Conservation (phyloP, 495 filamentous ascomycete genomes). For the Geopyxis carbonaria region DNA sequence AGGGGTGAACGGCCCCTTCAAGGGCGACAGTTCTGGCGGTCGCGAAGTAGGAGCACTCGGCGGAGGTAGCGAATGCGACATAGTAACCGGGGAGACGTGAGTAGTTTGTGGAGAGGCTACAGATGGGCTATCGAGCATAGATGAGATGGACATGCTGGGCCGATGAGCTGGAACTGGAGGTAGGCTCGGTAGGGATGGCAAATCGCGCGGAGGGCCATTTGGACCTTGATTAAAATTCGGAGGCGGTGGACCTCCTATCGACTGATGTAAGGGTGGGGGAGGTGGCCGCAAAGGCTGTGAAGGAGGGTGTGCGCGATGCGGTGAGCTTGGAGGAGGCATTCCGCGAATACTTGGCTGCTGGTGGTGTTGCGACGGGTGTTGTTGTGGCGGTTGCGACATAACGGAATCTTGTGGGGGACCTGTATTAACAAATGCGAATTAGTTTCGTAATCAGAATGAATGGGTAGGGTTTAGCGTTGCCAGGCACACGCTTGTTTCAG, state of each 20-base stretch:
- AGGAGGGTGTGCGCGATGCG: constrained; percentile 14
- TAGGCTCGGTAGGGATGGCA: constrained; percentile 30
- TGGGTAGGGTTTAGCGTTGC: constrained; percentile 16
- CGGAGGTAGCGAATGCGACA: constrained; percentile 41
- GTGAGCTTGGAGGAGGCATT: constrained; percentile 21
- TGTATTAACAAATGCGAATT: background rate
- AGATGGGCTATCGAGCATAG: constrained; percentile 63
- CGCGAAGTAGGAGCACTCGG: constrained; percentile 34
- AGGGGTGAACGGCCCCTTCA: constrained; percentile 57
- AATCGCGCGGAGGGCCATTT: constrained; percentile 34
- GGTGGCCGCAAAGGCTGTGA: constrained; percentile 24
- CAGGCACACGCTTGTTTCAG: too few species aligned
- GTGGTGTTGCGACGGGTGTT: constrained; percentile 3
- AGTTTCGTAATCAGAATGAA: constrained; percentile 7
- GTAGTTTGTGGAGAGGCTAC: constrained; percentile 28
- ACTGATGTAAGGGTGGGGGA: constrained; percentile 28
- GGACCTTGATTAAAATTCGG: constrained; percentile 34
- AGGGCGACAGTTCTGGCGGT: constrained; percentile 42
- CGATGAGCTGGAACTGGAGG: constrained; percentile 1
- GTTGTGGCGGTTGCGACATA: constrained; percentile 13
- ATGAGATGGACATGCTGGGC: constrained; percentile 80
- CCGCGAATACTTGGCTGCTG: constrained; percentile 9
- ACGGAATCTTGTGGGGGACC: constrained; percentile 17
- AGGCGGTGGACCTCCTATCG: constrained; percentile 34
- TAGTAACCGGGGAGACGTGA: constrained; percentile 31